Conservation (phyloP, 495 filamentous ascomycete species). For the Chaetomidium leptoderma region DNA sequence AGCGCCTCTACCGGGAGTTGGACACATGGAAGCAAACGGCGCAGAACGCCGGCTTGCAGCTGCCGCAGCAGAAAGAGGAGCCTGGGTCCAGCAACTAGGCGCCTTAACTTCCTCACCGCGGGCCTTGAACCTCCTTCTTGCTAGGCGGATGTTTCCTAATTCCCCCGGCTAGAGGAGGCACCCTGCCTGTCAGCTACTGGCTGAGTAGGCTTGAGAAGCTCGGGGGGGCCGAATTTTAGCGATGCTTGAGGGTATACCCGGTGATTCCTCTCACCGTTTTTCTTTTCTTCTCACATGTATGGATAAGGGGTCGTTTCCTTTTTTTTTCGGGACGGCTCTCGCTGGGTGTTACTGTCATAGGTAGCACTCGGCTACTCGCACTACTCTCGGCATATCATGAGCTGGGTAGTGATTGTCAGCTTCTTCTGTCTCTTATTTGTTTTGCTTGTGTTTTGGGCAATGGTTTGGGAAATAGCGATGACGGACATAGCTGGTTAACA, state of each 20-base stretch:
- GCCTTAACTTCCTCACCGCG: background rate
- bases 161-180: background rate
- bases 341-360: background rate
- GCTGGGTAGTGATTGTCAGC: background rate
- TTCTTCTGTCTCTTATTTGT: background rate
- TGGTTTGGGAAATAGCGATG: slow-evolving; percentile 2
- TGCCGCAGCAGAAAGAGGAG: slow-evolving; percentile 44
- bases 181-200: background rate
- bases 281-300: slow-evolving; percentile 1
- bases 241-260: slow-evolving; percentile 19
- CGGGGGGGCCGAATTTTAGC: background rate
- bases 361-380: background rate
- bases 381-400: background rate
- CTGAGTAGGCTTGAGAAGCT: no score
- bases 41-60: slow-evolving; percentile 64
- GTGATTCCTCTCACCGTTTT: slow-evolving; percentile 15
- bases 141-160: background rate
- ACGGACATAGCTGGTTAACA: background rate
- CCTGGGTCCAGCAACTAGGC: slow-evolving; percentile 27
- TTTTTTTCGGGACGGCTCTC: background rate
- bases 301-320: background rate
- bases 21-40: slow-evolving; percentile 83
- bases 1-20: slow-evolving; percentile 67
- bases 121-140: background rate
- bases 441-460: background rate